Conservation (phyloP, 2,329 filamentous ascomycete genomes). For the Aspergillus japonicus region DNA sequence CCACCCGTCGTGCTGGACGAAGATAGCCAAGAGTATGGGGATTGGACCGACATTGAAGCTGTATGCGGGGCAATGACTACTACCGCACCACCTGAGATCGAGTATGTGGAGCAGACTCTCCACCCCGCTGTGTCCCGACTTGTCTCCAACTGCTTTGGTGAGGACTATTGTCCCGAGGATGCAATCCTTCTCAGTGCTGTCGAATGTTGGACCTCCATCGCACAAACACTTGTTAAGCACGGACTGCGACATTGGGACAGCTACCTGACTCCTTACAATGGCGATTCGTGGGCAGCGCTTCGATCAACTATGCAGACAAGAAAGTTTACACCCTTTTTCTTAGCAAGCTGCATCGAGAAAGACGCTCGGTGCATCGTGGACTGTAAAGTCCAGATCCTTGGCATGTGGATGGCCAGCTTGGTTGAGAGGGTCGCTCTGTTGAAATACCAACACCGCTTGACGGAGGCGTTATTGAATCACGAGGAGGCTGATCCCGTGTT, state of each 20-base stretch:
- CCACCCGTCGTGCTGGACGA: slow-evolving; percentile 46
- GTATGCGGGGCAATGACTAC: slow-evolving; percentile 32
- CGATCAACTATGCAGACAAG: slow-evolving; percentile 48
- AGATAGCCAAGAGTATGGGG: slow-evolving; percentile 65
- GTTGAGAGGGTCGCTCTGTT: slow-evolving; percentile 61
- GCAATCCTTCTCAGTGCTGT: slow-evolving; percentile 51
- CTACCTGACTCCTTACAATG: slow-evolving; percentile 56
- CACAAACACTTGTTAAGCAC: slow-evolving; percentile 48
- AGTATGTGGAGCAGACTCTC: slow-evolving; percentile 44
- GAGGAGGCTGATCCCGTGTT: slow-evolving; percentile 50
- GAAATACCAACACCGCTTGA: slow-evolving; percentile 61
- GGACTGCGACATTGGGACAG: slow-evolving; percentile 53
- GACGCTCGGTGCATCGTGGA: slow-evolving; percentile 43
- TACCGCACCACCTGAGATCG: slow-evolving; percentile 22
- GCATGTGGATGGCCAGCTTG: slow-evolving; percentile 54
- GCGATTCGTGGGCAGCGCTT: slow-evolving; percentile 50
- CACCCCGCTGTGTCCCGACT: slow-evolving; percentile 53
- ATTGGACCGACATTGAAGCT: slow-evolving; percentile 56
- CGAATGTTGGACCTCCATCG: slow-evolving; percentile 56
- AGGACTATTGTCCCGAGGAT: slow-evolving; percentile 57
- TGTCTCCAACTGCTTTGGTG: slow-evolving; percentile 62
- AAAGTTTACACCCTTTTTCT: slow-evolving; percentile 48
- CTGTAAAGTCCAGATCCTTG: slow-evolving; percentile 51
- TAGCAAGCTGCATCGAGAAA: slow-evolving; percentile 46
- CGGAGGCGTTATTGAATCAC: slow-evolving; percentile 53